Evolutionary conservation across 257 asterid genomes (phyloP).

Genomic region (Linaria vulgaris): DNA sequence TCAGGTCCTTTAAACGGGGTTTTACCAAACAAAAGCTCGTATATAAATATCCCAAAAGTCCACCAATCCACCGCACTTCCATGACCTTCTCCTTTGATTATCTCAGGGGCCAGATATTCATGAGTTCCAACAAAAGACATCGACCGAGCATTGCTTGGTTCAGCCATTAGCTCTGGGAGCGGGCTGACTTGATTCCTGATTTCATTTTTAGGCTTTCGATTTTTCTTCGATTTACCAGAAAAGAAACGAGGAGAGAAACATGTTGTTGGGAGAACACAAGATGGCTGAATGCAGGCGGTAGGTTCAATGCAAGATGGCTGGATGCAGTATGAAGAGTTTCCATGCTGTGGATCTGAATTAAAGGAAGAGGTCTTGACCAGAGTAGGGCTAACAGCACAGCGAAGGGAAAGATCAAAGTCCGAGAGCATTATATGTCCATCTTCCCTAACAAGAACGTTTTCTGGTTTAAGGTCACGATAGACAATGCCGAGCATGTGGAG

Average conservation of each 20-base stretch:
- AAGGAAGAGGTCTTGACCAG: slow-evolving; percentile 43
- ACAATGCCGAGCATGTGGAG: slow-evolving; percentile 70
- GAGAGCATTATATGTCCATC: slow-evolving; percentile 74
- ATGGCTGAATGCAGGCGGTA: slow-evolving; percentile 48
- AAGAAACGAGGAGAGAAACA: slow-evolving; percentile 55
- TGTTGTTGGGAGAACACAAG: slow-evolving; percentile 46
- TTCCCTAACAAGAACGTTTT: slow-evolving; percentile 60
- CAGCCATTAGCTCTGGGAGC: slow-evolving; percentile 59
- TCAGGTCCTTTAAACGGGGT: slow-evolving; percentile 65
- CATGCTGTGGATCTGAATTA: slow-evolving; percentile 31
- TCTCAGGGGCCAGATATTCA: slow-evolving; percentile 59
- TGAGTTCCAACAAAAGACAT: slow-evolving; percentile 68
- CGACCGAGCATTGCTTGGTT: slow-evolving; percentile 59
- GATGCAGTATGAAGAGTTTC: slow-evolving; percentile 37
- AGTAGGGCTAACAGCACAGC: slow-evolving; percentile 62
- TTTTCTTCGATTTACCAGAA: slow-evolving; percentile 51
- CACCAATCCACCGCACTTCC: slow-evolving; percentile 78
- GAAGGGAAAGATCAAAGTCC: slow-evolving; percentile 62
- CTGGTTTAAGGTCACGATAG: slow-evolving; percentile 62
- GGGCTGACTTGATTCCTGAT: slow-evolving; percentile 47
- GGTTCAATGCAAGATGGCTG: slow-evolving; percentile 52
- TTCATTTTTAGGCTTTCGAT: slow-evolving; percentile 43
- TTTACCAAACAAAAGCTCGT: slow-evolving; percentile 54
- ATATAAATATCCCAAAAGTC: slow-evolving; percentile 60
- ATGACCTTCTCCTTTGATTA: slow-evolving; percentile 64